Conservation (phyloP, 2,329 filamentous ascomycete species). For the Aspergillus sp. region DNA sequence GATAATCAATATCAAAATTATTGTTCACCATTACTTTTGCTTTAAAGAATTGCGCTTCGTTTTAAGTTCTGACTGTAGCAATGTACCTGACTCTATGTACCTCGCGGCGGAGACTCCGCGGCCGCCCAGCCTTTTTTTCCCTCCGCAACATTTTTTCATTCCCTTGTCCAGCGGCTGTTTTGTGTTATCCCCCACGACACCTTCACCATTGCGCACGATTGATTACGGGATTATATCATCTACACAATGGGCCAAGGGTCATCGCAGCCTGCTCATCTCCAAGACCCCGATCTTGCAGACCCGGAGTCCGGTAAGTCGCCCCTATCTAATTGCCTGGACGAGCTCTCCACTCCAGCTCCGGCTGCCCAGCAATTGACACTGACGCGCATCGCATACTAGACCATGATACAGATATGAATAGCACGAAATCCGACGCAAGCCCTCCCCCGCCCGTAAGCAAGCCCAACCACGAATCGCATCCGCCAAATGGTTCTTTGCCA, state of each 20-base stretch:
- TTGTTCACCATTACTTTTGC: background rate
- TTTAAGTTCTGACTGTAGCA: background rate
- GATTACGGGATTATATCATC: background rate
- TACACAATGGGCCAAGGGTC: slow-evolving; percentile 21
- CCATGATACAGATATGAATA: background rate
- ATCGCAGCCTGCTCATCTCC: slow-evolving; percentile 16
- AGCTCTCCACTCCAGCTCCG: background rate
- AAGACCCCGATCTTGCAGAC: background rate
- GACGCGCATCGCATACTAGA: background rate
- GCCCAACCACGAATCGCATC: background rate
- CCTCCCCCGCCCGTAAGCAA: background rate
- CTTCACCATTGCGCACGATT: background rate
- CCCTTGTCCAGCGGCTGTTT: background rate
- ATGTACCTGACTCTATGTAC: background rate
- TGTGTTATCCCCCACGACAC: background rate
- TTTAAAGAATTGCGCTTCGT: background rate
- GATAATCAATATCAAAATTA: slow-evolving; percentile 7
- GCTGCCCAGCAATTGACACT: background rate
- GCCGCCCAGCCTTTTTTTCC: background rate
- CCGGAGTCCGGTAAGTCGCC: too few species aligned
- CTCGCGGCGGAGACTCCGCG: background rate
- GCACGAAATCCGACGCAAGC: background rate
- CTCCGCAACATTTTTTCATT: background rate
- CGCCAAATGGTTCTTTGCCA: background rate
- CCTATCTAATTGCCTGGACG: background rate